These are phyloP conservation scores for Chloranthus sessilifolius DNA, from an alignment of 164 flowering plant species.

Conservation along the genomic window DNA sequence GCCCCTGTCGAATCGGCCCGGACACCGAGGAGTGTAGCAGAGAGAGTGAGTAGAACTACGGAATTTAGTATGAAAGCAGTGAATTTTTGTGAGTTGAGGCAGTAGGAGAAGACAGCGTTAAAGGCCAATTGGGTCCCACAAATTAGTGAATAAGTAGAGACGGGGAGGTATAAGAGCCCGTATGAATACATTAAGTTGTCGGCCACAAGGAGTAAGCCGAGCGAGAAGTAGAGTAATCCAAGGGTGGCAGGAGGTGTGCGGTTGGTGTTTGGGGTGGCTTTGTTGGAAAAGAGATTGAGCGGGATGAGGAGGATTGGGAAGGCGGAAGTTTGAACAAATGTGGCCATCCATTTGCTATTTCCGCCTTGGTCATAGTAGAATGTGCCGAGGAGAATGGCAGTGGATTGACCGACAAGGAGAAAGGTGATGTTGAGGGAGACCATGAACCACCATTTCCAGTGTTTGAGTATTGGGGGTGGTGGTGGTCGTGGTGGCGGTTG, in stretches of 20 bases:
- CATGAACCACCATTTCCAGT: constrained; percentile 29
- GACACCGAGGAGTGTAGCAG: constrained; percentile 25
- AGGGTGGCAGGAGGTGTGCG: constrained; percentile 11
- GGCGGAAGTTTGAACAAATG: constrained; percentile 39
- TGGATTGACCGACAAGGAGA: constrained; percentile 31
- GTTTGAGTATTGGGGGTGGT: background rate
- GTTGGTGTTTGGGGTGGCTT: background rate
- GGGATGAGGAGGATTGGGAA: constrained; percentile 34
- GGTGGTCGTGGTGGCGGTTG: background rate
- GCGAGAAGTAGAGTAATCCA: constrained; percentile 16
- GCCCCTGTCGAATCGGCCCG: constrained; percentile 6
- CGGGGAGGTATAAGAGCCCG: constrained; percentile 31
- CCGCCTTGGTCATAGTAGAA: constrained; percentile 43
- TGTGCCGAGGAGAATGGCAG: constrained; percentile 34
- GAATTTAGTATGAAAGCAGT: constrained; percentile 29
- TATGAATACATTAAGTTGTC: constrained; percentile 29
- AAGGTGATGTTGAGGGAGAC: constrained; percentile 26
- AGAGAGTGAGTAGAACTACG: constrained; percentile 25
- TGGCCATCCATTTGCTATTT: constrained; percentile 47
- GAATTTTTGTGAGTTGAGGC: constrained; percentile 32
- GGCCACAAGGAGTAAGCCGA: constrained; percentile 27
- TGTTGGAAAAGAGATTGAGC: constrained; percentile 4
- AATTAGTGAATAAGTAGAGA: constrained; percentile 33
- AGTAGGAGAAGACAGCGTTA: constrained; percentile 28
- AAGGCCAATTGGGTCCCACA: constrained; percentile 32